Conservation (phyloP, 2,329 filamentous ascomycete genomes). For the Aureobasidium melanogenum region DNA sequence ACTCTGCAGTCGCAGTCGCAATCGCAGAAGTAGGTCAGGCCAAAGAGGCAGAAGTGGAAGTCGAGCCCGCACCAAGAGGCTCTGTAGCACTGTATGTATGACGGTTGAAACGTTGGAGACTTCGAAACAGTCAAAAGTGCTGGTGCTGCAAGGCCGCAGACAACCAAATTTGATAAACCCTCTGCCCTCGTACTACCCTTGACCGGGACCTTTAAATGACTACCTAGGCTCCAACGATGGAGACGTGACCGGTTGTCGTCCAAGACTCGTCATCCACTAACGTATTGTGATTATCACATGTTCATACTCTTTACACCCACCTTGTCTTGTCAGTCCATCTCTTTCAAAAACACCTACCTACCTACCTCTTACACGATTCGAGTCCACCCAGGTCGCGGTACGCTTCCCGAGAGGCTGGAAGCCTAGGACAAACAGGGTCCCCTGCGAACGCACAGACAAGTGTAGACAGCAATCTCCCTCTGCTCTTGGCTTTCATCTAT, state of each 20-base stretch:
- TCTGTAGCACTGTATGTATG: background rate
- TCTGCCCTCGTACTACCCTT: background rate
- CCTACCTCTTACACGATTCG: background rate
- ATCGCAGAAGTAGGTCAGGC: background rate
- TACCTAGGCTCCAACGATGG: background rate
- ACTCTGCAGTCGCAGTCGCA: background rate
- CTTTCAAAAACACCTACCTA: background rate
- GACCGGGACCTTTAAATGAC: background rate
- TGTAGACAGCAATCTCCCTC: background rate
- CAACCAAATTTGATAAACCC: background rate
- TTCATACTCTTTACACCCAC: background rate
- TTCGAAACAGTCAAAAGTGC: conserved; percentile 4
- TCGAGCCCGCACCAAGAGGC: background rate
- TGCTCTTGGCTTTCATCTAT: background rate
- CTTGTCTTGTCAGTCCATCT: background rate
- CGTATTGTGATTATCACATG: background rate
- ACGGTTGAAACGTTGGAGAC: background rate
- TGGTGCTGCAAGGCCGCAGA: background rate
- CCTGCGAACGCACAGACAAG: background rate
- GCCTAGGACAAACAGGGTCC: background rate
- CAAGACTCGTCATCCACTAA: background rate
- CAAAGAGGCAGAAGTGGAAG: conserved; percentile 1
- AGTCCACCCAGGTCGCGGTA: background rate
- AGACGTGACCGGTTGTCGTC: background rate
- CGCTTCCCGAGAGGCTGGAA: background rate